Percentiles rank a stretch among this genome's conserved stretches.
These are phyloP conservation scores for Fusarium odoratissimum DNA, from an alignment of 2,329 filamentous ascomycete species.

Conservation along the genomic window DNA sequence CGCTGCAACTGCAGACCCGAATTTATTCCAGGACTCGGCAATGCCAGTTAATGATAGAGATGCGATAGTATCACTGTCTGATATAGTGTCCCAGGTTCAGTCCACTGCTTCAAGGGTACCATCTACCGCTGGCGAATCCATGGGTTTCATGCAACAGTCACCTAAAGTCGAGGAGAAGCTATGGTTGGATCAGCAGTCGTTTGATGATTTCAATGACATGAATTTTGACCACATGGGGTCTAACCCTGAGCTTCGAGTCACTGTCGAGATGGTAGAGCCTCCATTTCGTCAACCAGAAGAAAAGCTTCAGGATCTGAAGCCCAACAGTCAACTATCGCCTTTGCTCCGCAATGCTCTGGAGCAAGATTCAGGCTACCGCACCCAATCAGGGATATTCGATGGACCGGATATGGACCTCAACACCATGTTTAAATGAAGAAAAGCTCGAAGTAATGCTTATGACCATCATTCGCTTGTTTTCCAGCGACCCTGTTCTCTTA, in stretches of 20 bases:
- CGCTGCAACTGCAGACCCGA: not conserved
- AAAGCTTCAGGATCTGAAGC: not conserved
- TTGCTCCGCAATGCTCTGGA: slow-evolving; percentile 9
- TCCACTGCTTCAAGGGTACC: slow-evolving; percentile 26
- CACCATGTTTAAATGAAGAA: slow-evolving; percentile 16
- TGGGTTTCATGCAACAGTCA: slow-evolving; percentile 4
- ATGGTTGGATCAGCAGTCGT: not conserved
- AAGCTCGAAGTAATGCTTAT: not conserved
- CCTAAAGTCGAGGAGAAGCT: slow-evolving; percentile 6
- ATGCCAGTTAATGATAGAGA: not conserved
- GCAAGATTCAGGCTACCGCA: slow-evolving; percentile 23
- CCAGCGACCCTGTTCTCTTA: not conserved
- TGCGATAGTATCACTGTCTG: not conserved
- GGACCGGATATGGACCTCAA: not conserved
- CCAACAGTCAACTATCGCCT: not conserved
- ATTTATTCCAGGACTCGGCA: not conserved
- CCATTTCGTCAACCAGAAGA: slow-evolving; percentile 5
- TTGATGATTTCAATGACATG: not conserved
- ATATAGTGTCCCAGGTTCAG: slow-evolving; percentile 9
- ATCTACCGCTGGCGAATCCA: slow-evolving; percentile 27
- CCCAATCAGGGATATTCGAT: not conserved
- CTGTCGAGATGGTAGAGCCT: not conserved
- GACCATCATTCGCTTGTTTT: not conserved
- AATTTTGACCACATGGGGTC: slow-evolving; percentile 20
- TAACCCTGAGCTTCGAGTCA: slow-evolving; percentile 10